Evolutionary conservation across 208 protist species (phyloP).

Genomic region (Acanthamoeba triangularis): DNA sequence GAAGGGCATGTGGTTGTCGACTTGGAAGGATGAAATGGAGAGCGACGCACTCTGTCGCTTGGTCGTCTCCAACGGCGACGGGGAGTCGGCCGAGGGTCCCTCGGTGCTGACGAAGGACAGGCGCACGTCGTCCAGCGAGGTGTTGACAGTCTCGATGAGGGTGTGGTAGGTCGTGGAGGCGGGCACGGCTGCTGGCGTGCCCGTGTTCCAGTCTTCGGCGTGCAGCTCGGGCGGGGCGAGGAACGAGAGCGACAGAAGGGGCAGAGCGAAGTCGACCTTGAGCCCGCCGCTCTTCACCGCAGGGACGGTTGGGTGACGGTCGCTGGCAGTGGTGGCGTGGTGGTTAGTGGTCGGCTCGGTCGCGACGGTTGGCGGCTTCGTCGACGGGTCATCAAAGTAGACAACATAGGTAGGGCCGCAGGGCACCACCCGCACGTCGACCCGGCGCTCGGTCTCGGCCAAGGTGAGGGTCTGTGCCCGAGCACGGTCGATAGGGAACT

Average conservation of each 20-base stretch:
- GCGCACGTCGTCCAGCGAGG: not conserved
- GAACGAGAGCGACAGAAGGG: conserved; percentile 41
- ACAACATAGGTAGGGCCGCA: conserved; percentile 1
- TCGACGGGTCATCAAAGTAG: not conserved
- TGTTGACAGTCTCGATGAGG: conserved; percentile 21
- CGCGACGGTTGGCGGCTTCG: not conserved
- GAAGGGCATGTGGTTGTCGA: conserved; percentile 68
- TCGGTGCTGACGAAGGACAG: conserved; percentile 1
- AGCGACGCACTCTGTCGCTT: not conserved
- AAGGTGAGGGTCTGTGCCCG: not conserved
- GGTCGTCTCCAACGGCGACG: not conserved
- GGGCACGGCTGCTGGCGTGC: not conserved
- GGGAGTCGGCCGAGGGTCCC: not conserved
- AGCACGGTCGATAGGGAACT: conserved; percentile 35
- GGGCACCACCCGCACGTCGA: not conserved
- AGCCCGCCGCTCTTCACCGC: not conserved
- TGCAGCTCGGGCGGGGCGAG: not conserved
- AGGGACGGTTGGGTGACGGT: not conserved
- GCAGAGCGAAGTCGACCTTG: not conserved
- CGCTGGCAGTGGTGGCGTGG: not conserved
- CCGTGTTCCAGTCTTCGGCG: not conserved
- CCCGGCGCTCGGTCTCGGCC: not conserved
- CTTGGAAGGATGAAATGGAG: not conserved
- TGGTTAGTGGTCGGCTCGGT: not conserved
- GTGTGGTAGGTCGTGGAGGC: conserved; percentile 37